Percentiles rank a stretch among this genome's conserved stretches.
phyloP scores from a whole-genome alignment of 2,329 filamentous ascomycete species.

The Cytospora paraplurivora region DNA sequence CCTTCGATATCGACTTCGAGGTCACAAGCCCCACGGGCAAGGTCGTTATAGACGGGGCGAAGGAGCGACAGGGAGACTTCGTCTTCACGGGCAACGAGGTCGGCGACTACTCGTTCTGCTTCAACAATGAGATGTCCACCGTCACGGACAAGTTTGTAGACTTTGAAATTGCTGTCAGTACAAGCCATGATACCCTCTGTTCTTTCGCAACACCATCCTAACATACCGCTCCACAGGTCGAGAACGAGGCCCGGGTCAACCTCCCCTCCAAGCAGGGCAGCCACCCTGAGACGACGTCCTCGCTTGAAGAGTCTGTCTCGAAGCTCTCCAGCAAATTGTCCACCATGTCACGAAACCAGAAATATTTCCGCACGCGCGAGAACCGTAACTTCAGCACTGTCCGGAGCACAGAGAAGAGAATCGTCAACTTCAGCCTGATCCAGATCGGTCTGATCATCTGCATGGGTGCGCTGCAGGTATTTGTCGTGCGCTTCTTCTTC shows the following conservation, averaged over 20 bases:
- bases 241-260: constrained; percentile 81
- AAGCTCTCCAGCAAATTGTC: constrained; percentile 92
- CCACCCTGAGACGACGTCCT: constrained; percentile 82
- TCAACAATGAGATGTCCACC: constrained; percentile 97
- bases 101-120: constrained; percentile 96
- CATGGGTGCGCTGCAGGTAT: constrained; percentile 96
- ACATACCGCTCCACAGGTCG: constrained; percentile 61
- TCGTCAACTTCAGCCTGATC: constrained; percentile 96
- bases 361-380: constrained; percentile 98
- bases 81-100: constrained; percentile 89
- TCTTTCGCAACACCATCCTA: constrained; percentile 9
- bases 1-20: constrained; percentile 93
- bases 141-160: constrained; percentile 98
- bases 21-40: constrained; percentile 82
- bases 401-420: constrained; percentile 89
- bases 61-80: constrained; percentile 94
- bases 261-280: constrained; percentile 88
- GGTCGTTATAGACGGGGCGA: constrained; percentile 80
- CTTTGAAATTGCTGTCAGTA: constrained; percentile 88
- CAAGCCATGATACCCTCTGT: not conserved
- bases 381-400: constrained; percentile 99
- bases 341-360: constrained; percentile 94
- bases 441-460: constrained; percentile 89
- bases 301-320: constrained; percentile 90
- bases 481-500: constrained; percentile 98